Evolutionary conservation across 164 flowering plant species (phyloP), one percentile per base, ranked within the genome.

Genomic region (Nymphaea colorata): DNA sequence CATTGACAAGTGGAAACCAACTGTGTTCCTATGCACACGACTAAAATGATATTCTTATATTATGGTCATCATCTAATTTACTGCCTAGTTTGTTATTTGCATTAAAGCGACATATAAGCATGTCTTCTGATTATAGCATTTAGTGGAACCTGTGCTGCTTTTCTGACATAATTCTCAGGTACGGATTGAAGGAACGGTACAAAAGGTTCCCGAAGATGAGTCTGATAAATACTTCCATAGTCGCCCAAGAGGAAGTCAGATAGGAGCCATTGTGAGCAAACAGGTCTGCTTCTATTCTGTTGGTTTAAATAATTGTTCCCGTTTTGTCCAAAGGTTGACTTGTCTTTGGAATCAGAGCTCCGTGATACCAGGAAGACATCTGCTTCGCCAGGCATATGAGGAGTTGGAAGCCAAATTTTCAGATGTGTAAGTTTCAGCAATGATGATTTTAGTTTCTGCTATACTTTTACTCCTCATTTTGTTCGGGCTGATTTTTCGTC

Each of bases 231-330:
- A 88, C 71, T 94, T 94, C 72, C 96, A 88, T 66, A 90, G 92
- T 64, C 96, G 93, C 79, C 96, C 97, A 64, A 85, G 84, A 61
- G 98, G 93, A 76, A 89, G 95, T 80, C 98, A 89, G 74, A 78
- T 91, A 71, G 98, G 96, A 67, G 96, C 96, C 70, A 78, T 88
- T 47, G 94, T 82, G 78, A 87, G 98, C 85, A 78, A 84, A 72
- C 96, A 93, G 91, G 97, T 87, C 47, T 55, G 41, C 55, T 61
- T 42, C 66, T 7, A 18, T 25, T 25, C 36, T 25, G 36, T 61
- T 61, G 17, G 2, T 61, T 61, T 61, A 3, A 11, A 6, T 61
- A 3, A 17, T 10, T 17, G 36, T 61, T 61, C 42, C 3, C n/a
- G 64, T 17, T 8, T 17, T 17, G 3, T 8, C 11, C 10, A 61